phyloP scores from a whole-genome alignment of 352 stramenopile genomes.

The Blastocystis sp. region DNA sequence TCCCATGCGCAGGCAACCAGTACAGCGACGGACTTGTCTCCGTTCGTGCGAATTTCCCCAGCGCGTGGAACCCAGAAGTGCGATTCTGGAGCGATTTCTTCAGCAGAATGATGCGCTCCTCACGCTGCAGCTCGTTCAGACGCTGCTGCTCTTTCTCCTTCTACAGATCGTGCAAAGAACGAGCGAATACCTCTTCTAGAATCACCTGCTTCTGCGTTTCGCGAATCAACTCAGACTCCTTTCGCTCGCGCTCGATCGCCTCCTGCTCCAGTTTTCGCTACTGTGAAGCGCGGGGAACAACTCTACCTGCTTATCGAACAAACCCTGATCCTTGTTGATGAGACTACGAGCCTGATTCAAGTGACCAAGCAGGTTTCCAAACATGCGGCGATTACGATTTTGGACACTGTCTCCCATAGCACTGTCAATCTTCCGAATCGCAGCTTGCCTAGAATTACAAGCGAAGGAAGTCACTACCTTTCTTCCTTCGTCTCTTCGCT shows the following conservation, averaged over 20 bases:
- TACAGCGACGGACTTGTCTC: not conserved
- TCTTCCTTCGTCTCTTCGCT: constrained; percentile 25
- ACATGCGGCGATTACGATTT: constrained; percentile 18
- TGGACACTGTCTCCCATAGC: constrained; percentile 2
- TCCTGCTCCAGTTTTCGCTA: constrained; percentile 53
- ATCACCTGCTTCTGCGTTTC: constrained; percentile 34
- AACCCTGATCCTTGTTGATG: not conserved
- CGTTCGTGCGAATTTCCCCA: not conserved
- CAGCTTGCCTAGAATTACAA: not conserved
- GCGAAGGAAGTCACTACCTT: not conserved
- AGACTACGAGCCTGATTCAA: constrained; percentile 28
- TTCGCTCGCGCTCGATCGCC: constrained; percentile 1
- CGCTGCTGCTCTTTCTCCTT: not conserved
- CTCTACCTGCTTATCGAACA: constrained; percentile 9
- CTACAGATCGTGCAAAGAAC: not conserved
- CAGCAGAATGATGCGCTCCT: not conserved
- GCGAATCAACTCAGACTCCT: constrained; percentile 32
- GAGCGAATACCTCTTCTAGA: not conserved
- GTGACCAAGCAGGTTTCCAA: constrained; percentile 34
- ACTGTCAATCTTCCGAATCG: not conserved
- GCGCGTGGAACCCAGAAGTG: not conserved
- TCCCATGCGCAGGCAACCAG: not conserved
- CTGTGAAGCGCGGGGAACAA: not conserved
- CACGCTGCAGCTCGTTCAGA: constrained; percentile 34
- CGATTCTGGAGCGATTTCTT: constrained; percentile 9